Base-by-base conservation (phyloP, 345 rosid genomes). In the Brassica rapa region DNA sequence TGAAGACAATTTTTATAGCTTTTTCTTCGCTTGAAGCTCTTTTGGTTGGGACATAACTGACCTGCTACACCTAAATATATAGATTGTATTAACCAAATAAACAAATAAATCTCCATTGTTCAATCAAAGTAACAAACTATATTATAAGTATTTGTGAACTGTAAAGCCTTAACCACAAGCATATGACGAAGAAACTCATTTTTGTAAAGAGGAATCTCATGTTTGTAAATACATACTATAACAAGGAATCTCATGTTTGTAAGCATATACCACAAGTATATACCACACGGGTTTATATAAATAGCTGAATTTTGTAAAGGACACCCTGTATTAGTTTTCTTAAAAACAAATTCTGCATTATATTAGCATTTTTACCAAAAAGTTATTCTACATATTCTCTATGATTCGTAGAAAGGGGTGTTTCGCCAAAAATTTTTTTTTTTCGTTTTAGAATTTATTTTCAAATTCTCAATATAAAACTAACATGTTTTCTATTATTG, bases 21-120 rank as follows among this genome's bases (percentile, higher is more conserved):
- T 1, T 43, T 30, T 25, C 41, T 37, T 15, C 4, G 46, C 27
- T 19, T 37, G 62, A 78, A 65, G n/a, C 14, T 72, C 61, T 78
- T 65, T 55, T 11, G 62, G 23, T 41, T 23, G 77, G 60, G 73
- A 78, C 32, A 66, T 6, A 66, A 15, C 25, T 23, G 77, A 7
- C 73, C 39, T 21, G 11, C 41, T 4, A 43, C n/a, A 43, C 15
- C 53, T 43, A 12, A 43, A 43, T 6, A 68, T 46, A 59, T 72
- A 77, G 53, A 43, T 43, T 12, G 12, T 39, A 65, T 29, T 11
- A 43, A 43, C 53, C 30, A 39, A 37, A 23, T 49, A 41, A 60
- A 62, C 21, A 29, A 29, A 43, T 6, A 37, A 46, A 43, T 68
- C 32, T 71, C 23, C 66, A 14, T 33, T 51, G 68, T 43, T 11